Conservation (phyloP, 768 basidiomycete species). For the Tricholoma terreum region DNA sequence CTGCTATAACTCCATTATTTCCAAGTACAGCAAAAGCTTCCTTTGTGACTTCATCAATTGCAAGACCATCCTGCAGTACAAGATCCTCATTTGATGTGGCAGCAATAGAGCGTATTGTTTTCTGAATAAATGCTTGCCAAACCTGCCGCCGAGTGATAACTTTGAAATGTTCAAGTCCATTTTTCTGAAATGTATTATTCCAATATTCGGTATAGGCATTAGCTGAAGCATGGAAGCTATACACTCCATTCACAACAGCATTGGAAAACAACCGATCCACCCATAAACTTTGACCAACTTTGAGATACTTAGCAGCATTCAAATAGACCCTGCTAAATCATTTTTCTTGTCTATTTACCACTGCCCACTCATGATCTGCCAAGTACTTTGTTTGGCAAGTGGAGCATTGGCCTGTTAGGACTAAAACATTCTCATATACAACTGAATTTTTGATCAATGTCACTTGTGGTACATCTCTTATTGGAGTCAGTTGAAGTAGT, state of each 20-base stretch:
- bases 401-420: constrained; percentile 11
- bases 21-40: not conserved
- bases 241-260: constrained; percentile 2
- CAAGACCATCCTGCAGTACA: constrained; percentile 1
- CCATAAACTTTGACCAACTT: too few species aligned
- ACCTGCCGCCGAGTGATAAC: too few species aligned
- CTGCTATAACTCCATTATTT: not conserved
- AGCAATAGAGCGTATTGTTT: too few species aligned
- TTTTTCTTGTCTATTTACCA: not conserved
- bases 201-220: constrained; percentile 27
- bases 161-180: constrained; percentile 4
- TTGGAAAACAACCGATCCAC: not conserved
- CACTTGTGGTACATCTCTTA: constrained; percentile 11
- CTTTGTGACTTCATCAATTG: not conserved
- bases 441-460: constrained; percentile 13
- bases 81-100: too few species aligned
- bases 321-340: not conserved
- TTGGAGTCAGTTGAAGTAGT: constrained; percentile 2
- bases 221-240: constrained; percentile 2
- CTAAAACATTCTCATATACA: constrained; percentile 5
- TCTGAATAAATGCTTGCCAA: too few species aligned
- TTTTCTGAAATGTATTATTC: constrained; percentile 10
- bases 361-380: constrained; percentile 12
- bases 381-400: constrained; percentile 11
- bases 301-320: too few species aligned